Base-by-base conservation (phyloP, 2,329 filamentous ascomycete species). In the Calonectria ilicicola region DNA sequence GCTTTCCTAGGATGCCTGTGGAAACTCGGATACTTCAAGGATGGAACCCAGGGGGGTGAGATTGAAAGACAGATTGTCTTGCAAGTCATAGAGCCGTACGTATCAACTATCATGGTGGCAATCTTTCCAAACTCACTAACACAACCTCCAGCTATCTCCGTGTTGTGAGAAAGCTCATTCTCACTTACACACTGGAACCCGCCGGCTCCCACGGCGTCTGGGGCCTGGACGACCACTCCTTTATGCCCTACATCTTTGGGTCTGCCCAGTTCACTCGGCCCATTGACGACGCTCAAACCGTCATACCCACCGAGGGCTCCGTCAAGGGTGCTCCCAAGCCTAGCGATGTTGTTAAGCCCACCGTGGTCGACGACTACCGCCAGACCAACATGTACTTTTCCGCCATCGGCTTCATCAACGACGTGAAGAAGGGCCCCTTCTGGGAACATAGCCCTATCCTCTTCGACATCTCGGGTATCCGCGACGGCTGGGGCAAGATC, bases 151-250 rank as follows among this genome's bases (percentile, higher is more conserved):
- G 93, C 47, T 98, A 98, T 80, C 87, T 98, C n/a, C 86, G 87
- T 38, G 92, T 98, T 2, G 88, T 98, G 56, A 93, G 97, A 46
- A 91, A 90, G 49, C 88, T 99, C 12, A 98, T 99, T 78, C 87
- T 95, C 64, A 96, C 93, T 2, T 99, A 98, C 82, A 98, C 93
- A 0, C 90, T 99, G 23, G 97, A 99, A 81, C 97, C 97, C 5
- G 97, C 97, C 7, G 97, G 97, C 2, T 98, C 96, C 1, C 97
- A 98, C 81, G 97, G 97, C 3, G 97, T 99, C 23, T 99, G 97
- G 97, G 97, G 97, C 23, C 89, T 99, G n/a, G 97, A 99, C 82
- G 97, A 99, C 83, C 96, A 99, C 84, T 96, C 92, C 10, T 98
- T 99, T 82, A 84, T 97, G 29, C 94, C 97, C 0, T 99, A 98